Percentiles rank a stretch among this genome's conserved stretches.
phyloP scores from a whole-genome alignment of 805 yeast genomes.

The Lipomyces spencermartinsiae region DNA sequence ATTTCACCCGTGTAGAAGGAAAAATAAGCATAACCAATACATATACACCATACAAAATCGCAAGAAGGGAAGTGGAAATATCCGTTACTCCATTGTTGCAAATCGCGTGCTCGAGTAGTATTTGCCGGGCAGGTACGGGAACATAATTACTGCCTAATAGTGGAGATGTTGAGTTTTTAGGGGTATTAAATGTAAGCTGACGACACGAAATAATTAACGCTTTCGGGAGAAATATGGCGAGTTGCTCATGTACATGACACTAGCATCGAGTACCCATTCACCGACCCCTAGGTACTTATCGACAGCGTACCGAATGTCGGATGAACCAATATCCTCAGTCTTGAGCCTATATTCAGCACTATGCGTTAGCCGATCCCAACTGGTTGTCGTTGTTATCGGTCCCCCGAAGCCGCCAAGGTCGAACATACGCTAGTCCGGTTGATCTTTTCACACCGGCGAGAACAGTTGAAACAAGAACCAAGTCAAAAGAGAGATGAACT shows the following conservation, averaged over 20 bases:
- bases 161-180: not conserved
- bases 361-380: slow-evolving; percentile 27
- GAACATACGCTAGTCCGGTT: slow-evolving; percentile 67
- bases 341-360: slow-evolving; percentile 47
- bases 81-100: slow-evolving; percentile 5
- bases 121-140: not conserved
- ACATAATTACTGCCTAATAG: not conserved
- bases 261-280: slow-evolving; percentile 78
- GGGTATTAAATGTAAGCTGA: not conserved
- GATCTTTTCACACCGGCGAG: slow-evolving; percentile 85
- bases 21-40: not conserved
- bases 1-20: not conserved
- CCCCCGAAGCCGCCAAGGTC: not conserved
- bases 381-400: not conserved
- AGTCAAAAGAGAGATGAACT: slow-evolving; percentile 76
- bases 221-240: slow-evolving; percentile 70
- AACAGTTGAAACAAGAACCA: slow-evolving; percentile 77
- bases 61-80: not conserved
- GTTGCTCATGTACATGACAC: slow-evolving; percentile 70
- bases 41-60: not conserved
- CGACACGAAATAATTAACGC: slow-evolving; percentile 24
- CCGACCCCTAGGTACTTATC: slow-evolving; percentile 79
- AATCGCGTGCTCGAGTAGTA: not conserved
- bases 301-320: slow-evolving; percentile 52
- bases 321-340: slow-evolving; percentile 57